A percentile compares a stretch with the other conserved stretches of the same genome.
phyloP scores from a whole-genome alignment of 2,329 filamentous ascomycete genomes.

The Fonsecaea monophora region DNA sequence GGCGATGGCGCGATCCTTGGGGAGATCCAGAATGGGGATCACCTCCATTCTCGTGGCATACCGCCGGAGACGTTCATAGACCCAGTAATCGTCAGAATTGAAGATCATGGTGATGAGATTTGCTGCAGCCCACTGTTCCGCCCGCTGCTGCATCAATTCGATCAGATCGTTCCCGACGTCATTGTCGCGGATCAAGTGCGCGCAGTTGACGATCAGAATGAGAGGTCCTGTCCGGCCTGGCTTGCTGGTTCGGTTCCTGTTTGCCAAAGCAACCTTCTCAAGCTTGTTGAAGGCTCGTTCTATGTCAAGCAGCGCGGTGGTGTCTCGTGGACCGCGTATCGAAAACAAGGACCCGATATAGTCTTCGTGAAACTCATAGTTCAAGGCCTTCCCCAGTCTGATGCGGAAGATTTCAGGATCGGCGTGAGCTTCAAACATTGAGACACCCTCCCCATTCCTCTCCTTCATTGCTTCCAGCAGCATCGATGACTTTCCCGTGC shows the following conservation, averaged over 20 bases:
- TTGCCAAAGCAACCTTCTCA: constrained; percentile 84
- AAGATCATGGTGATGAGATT: constrained; percentile 89
- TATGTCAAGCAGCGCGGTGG: constrained; percentile 90
- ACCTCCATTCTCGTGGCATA: constrained; percentile 95
- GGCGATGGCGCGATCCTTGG: constrained; percentile 75
- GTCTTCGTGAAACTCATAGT: constrained; percentile 97
- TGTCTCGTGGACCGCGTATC: constrained; percentile 89
- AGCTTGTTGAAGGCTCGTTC: constrained; percentile 97
- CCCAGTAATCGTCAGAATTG: constrained; percentile 98
- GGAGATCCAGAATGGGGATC: constrained; percentile 81
- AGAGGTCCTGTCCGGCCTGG: constrained; percentile 64
- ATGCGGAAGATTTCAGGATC: constrained; percentile 95
- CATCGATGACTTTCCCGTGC: constrained; percentile 96
- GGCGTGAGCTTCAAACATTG: constrained; percentile 96
- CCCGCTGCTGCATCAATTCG: constrained; percentile 91
- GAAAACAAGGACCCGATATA: constrained; percentile 92
- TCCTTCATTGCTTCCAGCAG: constrained; percentile 94
- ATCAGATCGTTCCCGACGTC: constrained; percentile 92
- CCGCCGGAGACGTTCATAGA: constrained; percentile 92
- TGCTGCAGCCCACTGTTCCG: constrained; percentile 93
- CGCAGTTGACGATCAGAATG: constrained; percentile 92
- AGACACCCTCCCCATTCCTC: constrained; percentile 83
- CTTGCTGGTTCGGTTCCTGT: constrained; percentile 55
- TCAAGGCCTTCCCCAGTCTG: constrained; percentile 87
- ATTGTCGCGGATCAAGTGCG: constrained; percentile 88